These are phyloP conservation scores for Penicillium cataractarum DNA, from an alignment of 495 filamentous ascomycete species.

Conservation along the genomic window DNA sequence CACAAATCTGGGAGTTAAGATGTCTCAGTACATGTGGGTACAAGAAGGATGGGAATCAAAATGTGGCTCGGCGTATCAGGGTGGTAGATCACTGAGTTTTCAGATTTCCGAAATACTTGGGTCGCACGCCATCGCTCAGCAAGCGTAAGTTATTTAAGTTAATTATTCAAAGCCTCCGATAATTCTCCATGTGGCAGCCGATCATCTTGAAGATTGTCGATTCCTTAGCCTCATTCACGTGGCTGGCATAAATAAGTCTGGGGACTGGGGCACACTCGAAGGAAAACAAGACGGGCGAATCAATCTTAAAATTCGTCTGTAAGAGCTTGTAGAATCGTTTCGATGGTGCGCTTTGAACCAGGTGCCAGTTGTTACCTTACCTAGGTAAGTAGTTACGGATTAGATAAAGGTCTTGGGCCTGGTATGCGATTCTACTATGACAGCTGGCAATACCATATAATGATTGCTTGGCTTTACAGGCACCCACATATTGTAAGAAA, in stretches of 20 bases:
- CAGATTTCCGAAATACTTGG: neutral
- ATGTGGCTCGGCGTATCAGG: constrained; percentile 25
- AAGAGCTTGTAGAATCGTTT: neutral
- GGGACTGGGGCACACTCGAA: constrained; percentile 6
- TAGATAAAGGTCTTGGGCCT: neutral
- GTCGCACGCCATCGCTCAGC: neutral
- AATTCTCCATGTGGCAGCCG: constrained; percentile 18
- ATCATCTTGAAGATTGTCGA: constrained; percentile 11
- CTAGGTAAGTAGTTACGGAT: neutral
- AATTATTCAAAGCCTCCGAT: constrained; percentile 17
- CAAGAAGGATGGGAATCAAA: neutral
- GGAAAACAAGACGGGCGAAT: neutral
- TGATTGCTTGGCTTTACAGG: too few species aligned
- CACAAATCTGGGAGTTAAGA: neutral
- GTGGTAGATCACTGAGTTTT: neutral
- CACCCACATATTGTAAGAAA: neutral
- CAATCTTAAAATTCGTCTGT: neutral
- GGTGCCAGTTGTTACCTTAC: neutral
- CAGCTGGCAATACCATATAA: neutral
- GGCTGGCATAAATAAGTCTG: constrained; percentile 9
- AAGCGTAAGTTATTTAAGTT: neutral
- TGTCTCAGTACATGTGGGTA: constrained; percentile 6
- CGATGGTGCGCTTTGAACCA: neutral
- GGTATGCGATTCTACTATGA: too few species aligned
- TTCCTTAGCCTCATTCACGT: constrained; percentile 22